Percentiles rank a stretch among this genome's conserved stretches.
Conservation (phyloP, 2,329 filamentous ascomycete species). For the Diaporthe humulicola region DNA sequence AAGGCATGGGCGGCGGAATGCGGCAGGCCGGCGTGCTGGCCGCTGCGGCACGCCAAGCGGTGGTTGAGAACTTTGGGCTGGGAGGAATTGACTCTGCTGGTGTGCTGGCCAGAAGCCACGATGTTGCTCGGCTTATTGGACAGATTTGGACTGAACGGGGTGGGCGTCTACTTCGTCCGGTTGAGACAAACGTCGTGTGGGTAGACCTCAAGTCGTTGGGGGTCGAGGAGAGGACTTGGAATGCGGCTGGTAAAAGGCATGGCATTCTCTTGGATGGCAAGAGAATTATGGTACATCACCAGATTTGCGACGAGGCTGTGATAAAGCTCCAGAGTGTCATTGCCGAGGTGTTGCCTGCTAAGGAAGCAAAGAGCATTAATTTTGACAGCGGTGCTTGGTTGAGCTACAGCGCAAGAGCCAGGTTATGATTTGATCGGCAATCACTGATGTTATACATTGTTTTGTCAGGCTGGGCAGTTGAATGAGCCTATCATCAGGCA, state of each 20-base stretch:
- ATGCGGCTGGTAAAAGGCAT: conserved; percentile 64
- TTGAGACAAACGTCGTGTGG: conserved; percentile 92
- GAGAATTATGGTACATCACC: conserved; percentile 77
- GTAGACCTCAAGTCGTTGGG: conserved; percentile 74
- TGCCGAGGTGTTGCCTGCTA: not conserved
- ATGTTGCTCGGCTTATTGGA: conserved; percentile 74
- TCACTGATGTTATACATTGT: too few species aligned
- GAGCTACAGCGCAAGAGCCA: not conserved
- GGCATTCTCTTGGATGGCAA: conserved; percentile 68
- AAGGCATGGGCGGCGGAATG: conserved; percentile 81
- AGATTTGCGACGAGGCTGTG: conserved; percentile 46
- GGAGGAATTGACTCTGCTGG: conserved; percentile 61
- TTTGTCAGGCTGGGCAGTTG: too few species aligned
- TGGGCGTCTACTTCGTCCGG: conserved; percentile 73
- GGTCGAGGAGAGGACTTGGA: conserved; percentile 64
- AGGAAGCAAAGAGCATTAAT: not conserved
- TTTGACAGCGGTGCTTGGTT: not conserved
- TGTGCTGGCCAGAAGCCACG: conserved; percentile 71
- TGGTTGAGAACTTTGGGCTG: conserved; percentile 63
- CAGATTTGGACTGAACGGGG: conserved; percentile 76
- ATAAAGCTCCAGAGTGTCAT: not conserved
- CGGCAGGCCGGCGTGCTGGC: conserved; percentile 81
- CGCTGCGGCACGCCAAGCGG: conserved; percentile 77
- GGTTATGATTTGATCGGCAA: not conserved
- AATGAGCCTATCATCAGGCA: too few species aligned